phyloP scores from a whole-genome alignment of 164 flowering plant genomes.

The Piper longum region DNA sequence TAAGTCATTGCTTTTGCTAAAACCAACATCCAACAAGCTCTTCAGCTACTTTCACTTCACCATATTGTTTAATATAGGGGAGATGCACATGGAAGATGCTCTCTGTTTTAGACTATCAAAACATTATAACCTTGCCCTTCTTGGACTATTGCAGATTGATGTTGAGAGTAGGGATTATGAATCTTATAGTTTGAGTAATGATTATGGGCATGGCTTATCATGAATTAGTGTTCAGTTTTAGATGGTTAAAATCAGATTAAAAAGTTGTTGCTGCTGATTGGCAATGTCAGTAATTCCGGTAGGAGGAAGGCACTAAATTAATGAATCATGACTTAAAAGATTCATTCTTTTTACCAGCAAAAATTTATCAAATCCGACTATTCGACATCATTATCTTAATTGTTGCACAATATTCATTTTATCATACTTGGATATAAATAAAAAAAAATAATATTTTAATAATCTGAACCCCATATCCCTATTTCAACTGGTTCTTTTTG shows the following conservation, averaged over 20 bases:
- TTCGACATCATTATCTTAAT: too few relatives aligned
- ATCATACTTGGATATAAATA: too few relatives aligned
- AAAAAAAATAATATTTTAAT: too few relatives aligned
- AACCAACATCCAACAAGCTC: background rate
- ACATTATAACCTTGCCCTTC: too few relatives aligned
- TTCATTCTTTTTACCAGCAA: too few relatives aligned
- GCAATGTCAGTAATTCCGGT: background rate
- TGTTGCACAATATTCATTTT: too few relatives aligned
- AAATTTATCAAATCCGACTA: too few relatives aligned
- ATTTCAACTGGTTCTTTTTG: too few relatives aligned
- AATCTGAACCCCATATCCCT: too few relatives aligned
- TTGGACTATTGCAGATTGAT: background rate
- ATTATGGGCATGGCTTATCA: too few relatives aligned
- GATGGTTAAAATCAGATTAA: too few relatives aligned
- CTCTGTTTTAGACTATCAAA: background rate
- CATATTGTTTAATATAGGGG: background rate
- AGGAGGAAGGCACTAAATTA: background rate
- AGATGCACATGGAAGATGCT: slow-evolving; percentile 2
- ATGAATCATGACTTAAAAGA: background rate
- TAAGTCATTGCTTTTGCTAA: background rate
- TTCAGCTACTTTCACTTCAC: background rate
- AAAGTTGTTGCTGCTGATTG: background rate
- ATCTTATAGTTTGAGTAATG: background rate
- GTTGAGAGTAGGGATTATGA: background rate
- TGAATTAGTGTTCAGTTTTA: too few relatives aligned